These are phyloP conservation scores for Wickerhamomyces silvicola DNA, from an alignment of 805 yeast genomes.

Conservation along the genomic window DNA sequence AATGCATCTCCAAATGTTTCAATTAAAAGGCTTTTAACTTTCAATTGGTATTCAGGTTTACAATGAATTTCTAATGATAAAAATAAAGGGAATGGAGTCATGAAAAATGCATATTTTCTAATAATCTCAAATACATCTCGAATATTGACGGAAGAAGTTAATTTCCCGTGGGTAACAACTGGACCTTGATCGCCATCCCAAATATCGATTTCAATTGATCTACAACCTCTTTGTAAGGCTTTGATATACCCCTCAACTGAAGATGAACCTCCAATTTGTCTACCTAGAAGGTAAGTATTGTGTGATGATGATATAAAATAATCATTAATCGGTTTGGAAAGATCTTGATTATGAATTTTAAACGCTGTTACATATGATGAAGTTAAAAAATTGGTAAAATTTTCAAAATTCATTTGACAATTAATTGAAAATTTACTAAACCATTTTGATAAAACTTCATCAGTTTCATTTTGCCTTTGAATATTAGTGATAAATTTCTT, in stretches of 20 bases:
- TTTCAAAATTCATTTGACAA: slow-evolving; percentile 10
- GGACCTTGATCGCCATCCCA: slow-evolving; percentile 89
- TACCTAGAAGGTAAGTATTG: slow-evolving; percentile 83
- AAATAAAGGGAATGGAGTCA: slow-evolving; percentile 80
- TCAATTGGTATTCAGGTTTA: slow-evolving; percentile 56
- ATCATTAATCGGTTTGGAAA: slow-evolving; percentile 66
- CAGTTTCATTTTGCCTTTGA: slow-evolving; percentile 41
- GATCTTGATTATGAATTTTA: slow-evolving; percentile 26
- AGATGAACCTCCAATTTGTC: slow-evolving; percentile 82
- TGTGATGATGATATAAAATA: slow-evolving; percentile 92
- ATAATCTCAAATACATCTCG: slow-evolving; percentile 65
- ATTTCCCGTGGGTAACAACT: slow-evolving; percentile 85
- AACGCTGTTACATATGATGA: slow-evolving; percentile 22
- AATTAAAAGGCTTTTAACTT: slow-evolving; percentile 45
- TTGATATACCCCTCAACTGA: slow-evolving; percentile 86
- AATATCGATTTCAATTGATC: slow-evolving; percentile 90
- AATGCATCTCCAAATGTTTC: slow-evolving; percentile 56
- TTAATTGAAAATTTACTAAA: slow-evolving; percentile 27
- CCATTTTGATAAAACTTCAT: slow-evolving; percentile 24
- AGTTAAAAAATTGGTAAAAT: slow-evolving; percentile 24
- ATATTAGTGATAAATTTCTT: slow-evolving; percentile 35
- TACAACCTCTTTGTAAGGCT: slow-evolving; percentile 84
- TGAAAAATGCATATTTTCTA: slow-evolving; percentile 80
- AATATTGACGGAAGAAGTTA: slow-evolving; percentile 69
- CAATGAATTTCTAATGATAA: slow-evolving; percentile 85